Evolutionary conservation across 2,329 filamentous ascomycete genomes (phyloP), one percentile per base, ranked within the genome.

Genomic region (Cyclaneusma minus): DNA sequence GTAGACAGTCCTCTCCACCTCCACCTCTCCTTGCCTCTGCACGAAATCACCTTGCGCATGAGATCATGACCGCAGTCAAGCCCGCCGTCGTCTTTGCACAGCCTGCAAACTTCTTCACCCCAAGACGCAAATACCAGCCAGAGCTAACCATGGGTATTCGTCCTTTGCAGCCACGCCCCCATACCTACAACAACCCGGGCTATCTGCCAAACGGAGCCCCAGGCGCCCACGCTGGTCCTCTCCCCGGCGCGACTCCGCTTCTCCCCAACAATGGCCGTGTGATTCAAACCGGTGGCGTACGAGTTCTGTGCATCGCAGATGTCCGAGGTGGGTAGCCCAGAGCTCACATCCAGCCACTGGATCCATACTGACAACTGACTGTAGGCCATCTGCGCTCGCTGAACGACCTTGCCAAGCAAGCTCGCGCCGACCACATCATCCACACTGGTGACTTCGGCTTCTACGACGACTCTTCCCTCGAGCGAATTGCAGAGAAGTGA

Each of bases 391-490:
- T 98, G 41, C 74, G 78, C 57, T 94, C 89, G 39, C 64, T 98
- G 45, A 98, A 98, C 58, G 85, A 95, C 35, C 76, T 98, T 35
- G 89, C 89, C 38, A 91, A 82, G 55, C 80, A 89, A 50, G 87
- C 89, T 35, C 80, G 80, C 50, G 89, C 89, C 44, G 84, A 94
- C 57, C 84, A 94, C 59, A 93, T 98, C 54, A 84, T 98, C 47
- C 89, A 98, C 56, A 98, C 89, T 12, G 89, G 89, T 53, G 89
- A 98, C 54, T 98, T 98, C 51, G 89, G 89, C 36, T 98, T 98
- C 60, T 98, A 98, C 60, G 89, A 98, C 54, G 80, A 92, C 44
- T 82, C 77, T 29, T 98, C 89, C 18, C 62, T 98, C 40, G 87
- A 95, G 47, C 78, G 89, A 47, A 95, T 98, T 59, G 89, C 89